Base-by-base conservation (phyloP, 352 stramenopile species). In the Saprolegnia diclina region DNA sequence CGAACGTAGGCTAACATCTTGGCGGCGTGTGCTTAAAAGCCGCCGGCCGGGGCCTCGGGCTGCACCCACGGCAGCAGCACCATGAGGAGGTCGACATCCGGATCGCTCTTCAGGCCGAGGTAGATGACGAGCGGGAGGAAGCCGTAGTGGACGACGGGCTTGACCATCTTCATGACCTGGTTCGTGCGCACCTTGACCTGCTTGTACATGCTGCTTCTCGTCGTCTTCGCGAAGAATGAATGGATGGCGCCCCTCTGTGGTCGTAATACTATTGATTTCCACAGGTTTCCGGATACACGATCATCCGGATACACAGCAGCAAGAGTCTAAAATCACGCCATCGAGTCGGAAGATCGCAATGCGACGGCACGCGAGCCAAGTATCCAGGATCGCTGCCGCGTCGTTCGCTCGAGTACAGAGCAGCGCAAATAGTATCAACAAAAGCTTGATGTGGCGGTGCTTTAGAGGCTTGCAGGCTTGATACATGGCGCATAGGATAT, bases 121-220 rank as follows among this genome's bases (percentile, higher is more conserved):
- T 81, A 85, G 67, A 95, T 67, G 64, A 93, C 79, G 26, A 95
- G 79, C 68, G 87, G 87, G 56, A 95, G 75, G 70, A 92, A 93
- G 45, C 80, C 81, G 62, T 79, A 77, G 80, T 95, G 85, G 72
- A 91, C 87, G 67, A 93, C 81, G 22, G 87, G 85, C 79, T 93
- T 93, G 72, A 92, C 77, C 56, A 80, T 70, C 81, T 92, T 92
- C 64, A 94, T 78, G 54, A 69, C 14, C 24, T 69, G 63, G 63
- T 69, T 69, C 29, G 42, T 69, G 53, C 63, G 63, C 50, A 69
- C 18, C 42, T 69, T 69, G 63, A 69, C 44, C 32, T 69, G 50
- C 63, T 69, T 69, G 42, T 69, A 61, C 63, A 69, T 52, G n/a
- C 44, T n/a, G 35, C 52, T 35, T 59, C 52, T 35, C 35, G 24